Conservation (phyloP, 1,139 yeast genomes). For the Casaregolazyma suthepensis region DNA sequence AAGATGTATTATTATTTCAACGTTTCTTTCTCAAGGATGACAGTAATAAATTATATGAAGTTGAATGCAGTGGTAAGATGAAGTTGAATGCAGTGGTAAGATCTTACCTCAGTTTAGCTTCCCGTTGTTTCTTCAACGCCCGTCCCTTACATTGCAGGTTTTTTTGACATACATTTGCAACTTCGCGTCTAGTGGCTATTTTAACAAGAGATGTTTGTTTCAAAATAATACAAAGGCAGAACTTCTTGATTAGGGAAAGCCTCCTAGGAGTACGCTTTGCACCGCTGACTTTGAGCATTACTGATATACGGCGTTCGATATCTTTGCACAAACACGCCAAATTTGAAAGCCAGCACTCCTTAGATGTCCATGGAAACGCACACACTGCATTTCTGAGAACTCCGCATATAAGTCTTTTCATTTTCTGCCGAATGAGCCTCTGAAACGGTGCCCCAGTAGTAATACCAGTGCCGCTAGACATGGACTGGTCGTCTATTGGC, state of each 20-base stretch:
- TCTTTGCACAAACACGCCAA: slow-evolving; percentile 1
- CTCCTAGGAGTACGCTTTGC: background rate
- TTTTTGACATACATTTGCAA: background rate
- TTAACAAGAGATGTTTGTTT: background rate
- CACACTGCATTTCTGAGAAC: slow-evolving; percentile 1
- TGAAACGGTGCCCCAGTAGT: background rate
- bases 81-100: background rate
- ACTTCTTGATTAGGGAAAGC: background rate
- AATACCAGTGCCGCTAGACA: slow-evolving; percentile 1
- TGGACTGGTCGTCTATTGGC: background rate
- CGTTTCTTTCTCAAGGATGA: background rate
- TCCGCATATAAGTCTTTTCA: background rate
- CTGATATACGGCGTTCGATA: background rate
- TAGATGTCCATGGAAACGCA: slow-evolving; percentile 3
- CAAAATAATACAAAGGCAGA: background rate
- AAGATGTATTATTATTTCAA: background rate
- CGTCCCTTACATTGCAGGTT: background rate
- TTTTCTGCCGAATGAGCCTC: background rate
- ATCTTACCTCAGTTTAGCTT: too few species aligned
- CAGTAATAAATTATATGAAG: background rate
- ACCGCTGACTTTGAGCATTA: slow-evolving; percentile 1
- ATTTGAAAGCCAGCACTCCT: slow-evolving; percentile 2
- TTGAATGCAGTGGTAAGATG: background rate
- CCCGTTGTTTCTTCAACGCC: background rate
- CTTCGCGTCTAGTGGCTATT: background rate